Conservation (phyloP, 768 basidiomycete genomes). For the Podaxis sp. region DNA sequence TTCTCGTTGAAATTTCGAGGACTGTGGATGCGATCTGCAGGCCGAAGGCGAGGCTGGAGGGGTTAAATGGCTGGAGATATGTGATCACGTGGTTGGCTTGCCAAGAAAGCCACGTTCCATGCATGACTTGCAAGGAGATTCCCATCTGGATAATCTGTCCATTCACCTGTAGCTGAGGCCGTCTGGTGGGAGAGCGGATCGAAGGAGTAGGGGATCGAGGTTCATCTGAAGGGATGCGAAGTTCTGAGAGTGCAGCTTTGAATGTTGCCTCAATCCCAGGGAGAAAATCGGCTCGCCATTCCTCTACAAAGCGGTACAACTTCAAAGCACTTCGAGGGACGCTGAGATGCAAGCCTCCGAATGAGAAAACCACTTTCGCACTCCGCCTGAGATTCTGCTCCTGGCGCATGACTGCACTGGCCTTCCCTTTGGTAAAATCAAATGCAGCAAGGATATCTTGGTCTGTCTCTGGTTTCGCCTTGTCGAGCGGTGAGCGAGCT, state of each 20-base stretch:
- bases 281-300: slow-evolving; percentile 80
- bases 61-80: slow-evolving; percentile 41
- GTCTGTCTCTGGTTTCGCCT: slow-evolving; percentile 28
- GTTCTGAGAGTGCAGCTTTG: slow-evolving; percentile 62
- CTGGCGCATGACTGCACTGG: slow-evolving; percentile 45
- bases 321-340: slow-evolving; percentile 82
- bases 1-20: slow-evolving; percentile 55
- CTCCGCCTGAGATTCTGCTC: slow-evolving; percentile 40
- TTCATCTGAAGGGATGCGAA: slow-evolving; percentile 41
- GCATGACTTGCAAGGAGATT: slow-evolving; percentile 79
- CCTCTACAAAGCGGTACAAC: slow-evolving; percentile 74
- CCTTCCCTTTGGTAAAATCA: slow-evolving; percentile 41
- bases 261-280: slow-evolving; percentile 70
- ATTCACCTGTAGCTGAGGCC: slow-evolving; percentile 46
- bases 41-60: slow-evolving; percentile 50
- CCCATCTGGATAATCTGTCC: slow-evolving; percentile 48
- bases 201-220: slow-evolving; percentile 32
- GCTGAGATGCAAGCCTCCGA: slow-evolving; percentile 48
- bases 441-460: slow-evolving; percentile 65
- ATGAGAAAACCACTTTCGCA: slow-evolving; percentile 40
- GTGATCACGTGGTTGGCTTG: slow-evolving; percentile 49
- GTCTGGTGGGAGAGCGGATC: slow-evolving; percentile 20
- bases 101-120: slow-evolving; percentile 86
- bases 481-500: slow-evolving; percentile 50
- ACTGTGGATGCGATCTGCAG: slow-evolving; percentile 60